Evolutionary conservation across 345 rosid species (phyloP).

Genomic region (Eucalyptus erythrocorys): DNA sequence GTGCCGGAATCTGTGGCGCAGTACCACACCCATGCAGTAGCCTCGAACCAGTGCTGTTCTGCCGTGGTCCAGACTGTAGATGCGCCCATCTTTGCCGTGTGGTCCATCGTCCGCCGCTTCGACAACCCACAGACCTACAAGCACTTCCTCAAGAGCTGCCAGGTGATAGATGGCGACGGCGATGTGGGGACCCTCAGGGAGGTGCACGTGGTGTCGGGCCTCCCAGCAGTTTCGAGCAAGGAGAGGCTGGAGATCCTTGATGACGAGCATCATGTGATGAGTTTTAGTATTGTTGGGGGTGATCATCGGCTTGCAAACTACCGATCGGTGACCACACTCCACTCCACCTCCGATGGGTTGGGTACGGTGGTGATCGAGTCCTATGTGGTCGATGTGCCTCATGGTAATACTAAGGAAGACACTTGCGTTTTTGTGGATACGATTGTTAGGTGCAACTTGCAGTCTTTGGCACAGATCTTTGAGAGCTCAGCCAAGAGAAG

Average conservation of each 20-base stretch:
- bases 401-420: constrained; percentile 73
- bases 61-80: constrained; percentile 42
- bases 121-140: constrained; percentile 83
- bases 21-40: constrained; percentile 36
- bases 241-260: constrained; percentile 87
- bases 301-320: constrained; percentile 73
- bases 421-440: constrained; percentile 67
- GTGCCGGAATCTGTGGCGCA: constrained; percentile 40
- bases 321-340: constrained; percentile 77
- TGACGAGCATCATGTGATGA: constrained; percentile 61
- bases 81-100: constrained; percentile 54
- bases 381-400: constrained; percentile 75
- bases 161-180: constrained; percentile 62
- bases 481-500: neutral
- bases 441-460: constrained; percentile 82
- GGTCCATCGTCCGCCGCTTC: constrained; percentile 80
- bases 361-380: constrained; percentile 72
- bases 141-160: constrained; percentile 68
- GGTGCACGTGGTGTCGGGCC: constrained; percentile 73
- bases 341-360: constrained; percentile 17
- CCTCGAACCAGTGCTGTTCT: constrained; percentile 59
- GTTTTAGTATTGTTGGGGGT: constrained; percentile 85
- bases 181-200: constrained; percentile 60
- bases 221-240: constrained; percentile 70
- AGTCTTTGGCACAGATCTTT: constrained; percentile 62